These are phyloP conservation scores for Penicillium soppii DNA, from an alignment of 495 filamentous ascomycete genomes.

Conservation along the genomic window DNA sequence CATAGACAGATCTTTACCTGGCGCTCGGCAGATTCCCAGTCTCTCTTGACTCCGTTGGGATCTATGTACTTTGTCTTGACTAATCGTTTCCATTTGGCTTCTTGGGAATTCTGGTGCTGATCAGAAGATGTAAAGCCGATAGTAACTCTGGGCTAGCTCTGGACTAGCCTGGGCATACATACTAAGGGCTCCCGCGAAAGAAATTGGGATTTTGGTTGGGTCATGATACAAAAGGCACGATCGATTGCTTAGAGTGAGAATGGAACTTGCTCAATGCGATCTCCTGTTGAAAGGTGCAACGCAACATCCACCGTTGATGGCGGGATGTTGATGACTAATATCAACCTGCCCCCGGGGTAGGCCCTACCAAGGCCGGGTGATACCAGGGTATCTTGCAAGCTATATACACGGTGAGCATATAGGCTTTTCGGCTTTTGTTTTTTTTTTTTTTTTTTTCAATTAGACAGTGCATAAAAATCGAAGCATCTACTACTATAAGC, in stretches of 20 bases:
- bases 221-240: not conserved
- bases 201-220: not conserved
- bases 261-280: no score
- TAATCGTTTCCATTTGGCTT: slow-evolving; percentile 68
- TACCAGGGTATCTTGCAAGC: no score
- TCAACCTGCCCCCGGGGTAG: no score
- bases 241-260: not conserved
- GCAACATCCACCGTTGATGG: no score
- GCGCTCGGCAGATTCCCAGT: slow-evolving; percentile 76
- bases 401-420: no score
- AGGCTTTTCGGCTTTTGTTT: no score
- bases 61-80: slow-evolving; percentile 66
- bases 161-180: not conserved
- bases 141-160: not conserved
- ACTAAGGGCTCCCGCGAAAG: slow-evolving; percentile 5
- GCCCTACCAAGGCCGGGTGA: no score
- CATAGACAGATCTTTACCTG: slow-evolving; percentile 22
- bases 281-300: no score
- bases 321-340: no score
- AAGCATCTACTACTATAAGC: no score
- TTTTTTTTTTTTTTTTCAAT: no score
- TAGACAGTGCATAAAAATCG: no score
- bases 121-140: not conserved
- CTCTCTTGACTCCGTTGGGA: slow-evolving; percentile 57
- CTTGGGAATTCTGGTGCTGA: slow-evolving; percentile 28